Percentiles rank a stretch among this genome's conserved stretches.
These are phyloP conservation scores for Pythium guiyangense DNA, from an alignment of 352 stramenopile genomes.

Conservation along the genomic window DNA sequence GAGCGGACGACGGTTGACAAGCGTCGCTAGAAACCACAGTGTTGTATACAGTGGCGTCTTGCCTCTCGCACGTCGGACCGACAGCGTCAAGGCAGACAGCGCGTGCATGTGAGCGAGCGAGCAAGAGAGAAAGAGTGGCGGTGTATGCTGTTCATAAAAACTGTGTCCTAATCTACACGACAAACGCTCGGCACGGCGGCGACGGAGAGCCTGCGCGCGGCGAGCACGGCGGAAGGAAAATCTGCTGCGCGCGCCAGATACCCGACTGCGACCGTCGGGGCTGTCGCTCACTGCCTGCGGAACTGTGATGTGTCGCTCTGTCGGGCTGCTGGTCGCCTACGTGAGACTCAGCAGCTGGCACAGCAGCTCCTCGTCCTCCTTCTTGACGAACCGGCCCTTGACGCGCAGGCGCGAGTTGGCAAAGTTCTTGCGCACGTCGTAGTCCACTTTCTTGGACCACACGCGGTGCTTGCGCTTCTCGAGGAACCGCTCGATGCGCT, in stretches of 20 bases:
- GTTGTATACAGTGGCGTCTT: no score
- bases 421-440: slow-evolving; percentile 99
- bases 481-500: slow-evolving; percentile 87
- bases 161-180: slow-evolving; percentile 16
- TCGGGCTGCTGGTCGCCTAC: slow-evolving; percentile 17
- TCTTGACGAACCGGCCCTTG: slow-evolving; percentile 98
- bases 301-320: not conserved
- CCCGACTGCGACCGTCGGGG: not conserved
- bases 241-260: not conserved
- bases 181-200: slow-evolving; percentile 2
- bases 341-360: slow-evolving; percentile 80
- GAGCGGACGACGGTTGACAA: not conserved
- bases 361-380: slow-evolving; percentile 94
- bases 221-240: not conserved
- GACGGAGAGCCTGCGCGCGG: not conserved
- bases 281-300: not conserved
- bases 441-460: slow-evolving; percentile 98
- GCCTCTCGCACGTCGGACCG: no score
- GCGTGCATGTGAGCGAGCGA: no score
- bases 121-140: no score
- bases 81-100: no score
- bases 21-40: no score
- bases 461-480: slow-evolving; percentile 91
- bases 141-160: no score
- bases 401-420: slow-evolving; percentile 96